Base-by-base conservation (phyloP, 257 asterid species). In the Nyctanthes arbortristis region DNA sequence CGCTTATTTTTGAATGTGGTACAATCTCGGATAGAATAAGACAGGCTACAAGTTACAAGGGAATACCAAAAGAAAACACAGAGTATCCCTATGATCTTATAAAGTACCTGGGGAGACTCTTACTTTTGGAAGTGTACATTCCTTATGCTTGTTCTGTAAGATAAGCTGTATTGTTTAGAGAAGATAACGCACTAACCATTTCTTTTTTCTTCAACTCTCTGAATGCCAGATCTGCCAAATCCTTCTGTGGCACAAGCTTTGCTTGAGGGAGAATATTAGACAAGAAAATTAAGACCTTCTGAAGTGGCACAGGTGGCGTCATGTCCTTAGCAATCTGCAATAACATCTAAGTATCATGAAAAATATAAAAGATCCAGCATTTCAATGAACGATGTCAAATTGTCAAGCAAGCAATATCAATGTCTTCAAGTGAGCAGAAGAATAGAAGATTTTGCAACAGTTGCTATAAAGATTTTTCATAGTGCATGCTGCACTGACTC, bases 241-340 rank as follows among this genome's bases (percentile, higher is more conserved):
- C 99, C 73, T 91, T 88, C 72, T 82, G 85, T 0, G 99, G 99
- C 63, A 93, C 90, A 36, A 93, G 96, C 86, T 93, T 93, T 3
- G 97, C 99, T 75, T 84, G 83, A 61, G 97, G 99, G 79, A 89
- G 80, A 36, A 93, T 52, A 39, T 66, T 86, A 2, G 99, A 84
- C 55, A 93, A 73, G 49, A 84, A 75, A 57, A 89, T 91, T 58
- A 93, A 84, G 40, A 86, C 34, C 68, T 91, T 84, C 89, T 87
- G 96, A 31, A 93, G 96, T 0, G 87, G 80, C 65, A 82, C 80
- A 24, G 99, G 95, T 28, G 99, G 99, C 2, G 78, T 49, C 96
- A 93, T 85, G 76, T 84, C 96, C 78, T 89, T 89, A n/a, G 99
- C 78, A 72, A 93, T 93, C 99, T 93, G n/a, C n/a, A n/a, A n/a